A percentile compares a stretch with the other conserved stretches of the same genome.
These are phyloP conservation scores for Pythium myriotylum DNA, from an alignment of 352 stramenopile species.

Conservation along the genomic window DNA sequence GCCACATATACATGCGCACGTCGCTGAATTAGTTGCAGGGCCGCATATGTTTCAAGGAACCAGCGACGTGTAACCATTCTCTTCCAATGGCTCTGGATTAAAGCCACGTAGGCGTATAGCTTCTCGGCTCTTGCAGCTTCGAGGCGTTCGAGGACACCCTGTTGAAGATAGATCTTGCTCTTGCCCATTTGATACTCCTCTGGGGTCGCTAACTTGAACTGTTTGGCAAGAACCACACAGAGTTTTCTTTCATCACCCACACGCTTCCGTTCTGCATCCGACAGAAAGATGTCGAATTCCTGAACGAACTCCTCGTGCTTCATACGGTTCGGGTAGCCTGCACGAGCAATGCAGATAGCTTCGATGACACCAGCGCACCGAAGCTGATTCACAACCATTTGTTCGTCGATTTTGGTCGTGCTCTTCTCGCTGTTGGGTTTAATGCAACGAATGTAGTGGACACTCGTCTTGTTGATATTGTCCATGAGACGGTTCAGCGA, in stretches of 20 bases:
- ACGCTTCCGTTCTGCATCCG: slow-evolving; percentile 34
- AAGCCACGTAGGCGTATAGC: slow-evolving; percentile 61
- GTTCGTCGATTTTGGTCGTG: slow-evolving; percentile 81
- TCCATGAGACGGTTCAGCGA: slow-evolving; percentile 94
- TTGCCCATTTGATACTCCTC: slow-evolving; percentile 82
- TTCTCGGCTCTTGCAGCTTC: slow-evolving; percentile 67
- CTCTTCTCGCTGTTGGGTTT: slow-evolving; percentile 98
- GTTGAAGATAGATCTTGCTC: slow-evolving; percentile 89
- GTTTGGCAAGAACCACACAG: slow-evolving; percentile 56
- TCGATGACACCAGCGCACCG: slow-evolving; percentile 98
- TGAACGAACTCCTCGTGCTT: slow-evolving; percentile 87
- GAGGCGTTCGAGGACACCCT: slow-evolving; percentile 74
- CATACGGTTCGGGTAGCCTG: slow-evolving; percentile 98
- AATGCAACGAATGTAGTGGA: slow-evolving; percentile 99
- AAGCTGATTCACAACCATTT: slow-evolving; percentile 95
- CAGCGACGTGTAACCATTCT: slow-evolving; percentile 40
- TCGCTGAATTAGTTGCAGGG: slow-evolving; percentile 51
- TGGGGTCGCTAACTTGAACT: slow-evolving; percentile 61
- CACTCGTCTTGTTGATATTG: slow-evolving; percentile 94
- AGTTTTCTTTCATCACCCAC: slow-evolving; percentile 31
- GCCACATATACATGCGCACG: slow-evolving; percentile 52
- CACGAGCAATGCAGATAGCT: slow-evolving; percentile 96
- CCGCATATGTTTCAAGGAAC: slow-evolving; percentile 38
- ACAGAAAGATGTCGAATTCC: slow-evolving; percentile 80
- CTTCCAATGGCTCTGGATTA: slow-evolving; percentile 69